Base-by-base conservation (phyloP, 768 basidiomycete species). In the Pleurotus salmoneostramineus region DNA sequence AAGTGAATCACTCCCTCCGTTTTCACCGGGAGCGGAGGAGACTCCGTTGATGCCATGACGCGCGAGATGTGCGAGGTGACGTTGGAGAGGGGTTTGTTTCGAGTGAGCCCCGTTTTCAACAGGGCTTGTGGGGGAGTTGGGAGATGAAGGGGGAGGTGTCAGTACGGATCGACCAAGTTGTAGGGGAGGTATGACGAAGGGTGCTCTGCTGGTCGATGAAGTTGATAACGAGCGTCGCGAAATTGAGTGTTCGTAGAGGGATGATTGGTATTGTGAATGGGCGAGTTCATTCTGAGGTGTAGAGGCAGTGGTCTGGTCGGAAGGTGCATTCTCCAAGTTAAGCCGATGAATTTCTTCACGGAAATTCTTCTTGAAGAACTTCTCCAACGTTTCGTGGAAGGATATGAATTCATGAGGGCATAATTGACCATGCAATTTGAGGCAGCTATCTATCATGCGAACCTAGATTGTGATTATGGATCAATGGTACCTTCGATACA, bases 361-460 rank as follows among this genome's bases (percentile, higher is more conserved):
- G 73, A 92, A 94, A 65, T 92, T 92, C 70, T 88, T 91, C 56
- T 77, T 82, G 77, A 93, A 94, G 71, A 94, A 89, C 60, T 82
- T 86, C 68, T 91, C 88, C 46, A 98, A 77, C 0, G 93, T 93
- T 59, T 88, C 87, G 67, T 98, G 95, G 81, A 98, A 98, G 4
- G 86, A 82, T n/a, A 89, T 74, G 81, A 97, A 96, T 68, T 95
- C 93, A 10, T 84, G 81, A 0, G 91, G 84, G 67, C 93, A 95
- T 33, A 96, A 73, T 46, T 84, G 79, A 2, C 85, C 86, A 67
- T 98, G 95, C 4, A 98, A 79, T 63, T 83, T 84, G 55, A 98
- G 78, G 66, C 93, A 95, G 55, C 82, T 84, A 61, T 94, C 89
- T 50, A 98, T 89, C 50, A 88, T 83, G 46, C 87, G 84, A 35